phyloP scores from a whole-genome alignment of 192 early-diverging fungal species.

The Podochytrium sp. region DNA sequence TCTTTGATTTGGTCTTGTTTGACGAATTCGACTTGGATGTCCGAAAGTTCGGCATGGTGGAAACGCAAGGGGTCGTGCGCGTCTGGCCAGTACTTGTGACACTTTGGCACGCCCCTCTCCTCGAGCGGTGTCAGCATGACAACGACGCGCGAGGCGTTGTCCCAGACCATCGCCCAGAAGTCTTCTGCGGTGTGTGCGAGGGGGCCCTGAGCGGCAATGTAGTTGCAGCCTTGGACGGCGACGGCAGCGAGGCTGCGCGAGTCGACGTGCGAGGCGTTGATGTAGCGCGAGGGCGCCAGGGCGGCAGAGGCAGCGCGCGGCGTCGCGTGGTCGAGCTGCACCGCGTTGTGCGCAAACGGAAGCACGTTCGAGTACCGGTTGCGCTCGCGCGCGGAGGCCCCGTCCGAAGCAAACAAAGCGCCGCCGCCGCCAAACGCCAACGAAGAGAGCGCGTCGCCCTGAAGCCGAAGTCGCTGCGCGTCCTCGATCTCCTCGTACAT shows the following conservation, averaged over 20 bases:
- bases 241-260: not conserved
- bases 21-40: not conserved
- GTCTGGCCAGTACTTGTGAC: conserved; percentile 87
- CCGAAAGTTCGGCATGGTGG: no score
- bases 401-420: no score
- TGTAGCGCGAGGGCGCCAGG: conserved; percentile 58
- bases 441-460: no score
- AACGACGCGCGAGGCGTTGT: conserved; percentile 75
- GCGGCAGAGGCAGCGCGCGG: not conserved
- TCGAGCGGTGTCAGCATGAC: conserved; percentile 87
- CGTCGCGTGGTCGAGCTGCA: not conserved
- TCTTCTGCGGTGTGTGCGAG: conserved; percentile 70
- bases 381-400: no score
- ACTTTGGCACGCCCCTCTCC: conserved; percentile 73
- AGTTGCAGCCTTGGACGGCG: conserved; percentile 37
- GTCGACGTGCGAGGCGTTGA: conserved; percentile 82
- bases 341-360: conserved; percentile 23
- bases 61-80: not conserved
- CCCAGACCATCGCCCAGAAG: conserved; percentile 93
- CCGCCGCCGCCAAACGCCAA: no score
- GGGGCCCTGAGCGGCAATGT: conserved; percentile 92
- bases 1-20: not conserved
- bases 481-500: no score
- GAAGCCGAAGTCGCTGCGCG: no score
- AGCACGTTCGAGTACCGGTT: conserved; percentile 31